phyloP scores from a whole-genome alignment of 2,329 filamentous ascomycete genomes.

The Pseudocercospora musae region DNA sequence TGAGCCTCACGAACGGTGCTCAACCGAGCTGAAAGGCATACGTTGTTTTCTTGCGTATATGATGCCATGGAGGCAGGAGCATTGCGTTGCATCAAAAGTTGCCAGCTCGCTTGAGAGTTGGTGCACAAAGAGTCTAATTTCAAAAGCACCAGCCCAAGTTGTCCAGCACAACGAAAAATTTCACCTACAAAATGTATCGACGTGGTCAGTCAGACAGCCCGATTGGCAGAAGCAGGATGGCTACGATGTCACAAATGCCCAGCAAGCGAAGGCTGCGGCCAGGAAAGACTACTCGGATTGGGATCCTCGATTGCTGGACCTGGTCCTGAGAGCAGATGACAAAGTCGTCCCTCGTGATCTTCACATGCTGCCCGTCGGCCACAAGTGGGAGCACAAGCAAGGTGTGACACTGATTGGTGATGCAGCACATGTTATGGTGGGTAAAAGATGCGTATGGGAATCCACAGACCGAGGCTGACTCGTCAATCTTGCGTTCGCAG shows the following conservation, averaged over 20 bases:
- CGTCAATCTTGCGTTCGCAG: slow-evolving; percentile 20
- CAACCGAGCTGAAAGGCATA: too few species aligned
- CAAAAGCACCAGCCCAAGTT: too few species aligned
- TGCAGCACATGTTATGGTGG: slow-evolving; percentile 39
- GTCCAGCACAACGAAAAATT: background rate
- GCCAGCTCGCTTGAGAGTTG: too few species aligned
- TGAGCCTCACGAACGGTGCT: background rate
- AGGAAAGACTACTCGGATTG: slow-evolving; percentile 31
- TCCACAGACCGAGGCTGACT: background rate
- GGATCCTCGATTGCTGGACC: slow-evolving; percentile 37
- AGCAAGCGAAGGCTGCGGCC: slow-evolving; percentile 22
- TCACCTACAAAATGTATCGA: slow-evolving; percentile 9
- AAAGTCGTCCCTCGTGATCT: slow-evolving; percentile 30
- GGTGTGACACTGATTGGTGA: slow-evolving; percentile 43
- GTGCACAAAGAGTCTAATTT: too few species aligned
- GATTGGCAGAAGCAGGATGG: slow-evolving; percentile 16
- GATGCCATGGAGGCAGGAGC: too few species aligned
- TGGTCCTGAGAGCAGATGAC: slow-evolving; percentile 23
- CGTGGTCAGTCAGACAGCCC: slow-evolving; percentile 17
- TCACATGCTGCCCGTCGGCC: slow-evolving; percentile 42
- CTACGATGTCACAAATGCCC: slow-evolving; percentile 10
- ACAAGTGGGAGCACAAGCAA: slow-evolving; percentile 36
- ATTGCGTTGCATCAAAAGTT: too few species aligned
- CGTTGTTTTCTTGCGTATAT: too few species aligned
- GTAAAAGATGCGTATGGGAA: background rate